Evolutionary conservation across 2,329 filamentous ascomycete genomes (phyloP).

Genomic region (Aspergillus sp.): DNA sequence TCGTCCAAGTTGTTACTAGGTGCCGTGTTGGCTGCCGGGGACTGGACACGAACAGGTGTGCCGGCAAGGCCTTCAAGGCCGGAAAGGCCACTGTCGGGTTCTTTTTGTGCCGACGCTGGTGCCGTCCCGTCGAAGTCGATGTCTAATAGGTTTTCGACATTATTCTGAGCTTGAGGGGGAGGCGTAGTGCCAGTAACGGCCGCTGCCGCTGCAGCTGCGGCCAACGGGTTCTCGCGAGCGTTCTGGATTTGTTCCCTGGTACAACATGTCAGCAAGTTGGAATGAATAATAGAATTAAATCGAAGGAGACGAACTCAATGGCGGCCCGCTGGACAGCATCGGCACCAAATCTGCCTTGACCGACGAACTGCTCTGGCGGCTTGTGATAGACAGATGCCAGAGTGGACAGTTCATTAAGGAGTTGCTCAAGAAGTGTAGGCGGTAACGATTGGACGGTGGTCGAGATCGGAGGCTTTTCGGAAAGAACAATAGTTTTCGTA

Average conservation of each 20-base stretch:
- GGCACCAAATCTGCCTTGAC: slow-evolving; percentile 85
- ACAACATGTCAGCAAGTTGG: slow-evolving; percentile 11
- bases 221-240: slow-evolving; percentile 86
- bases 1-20: slow-evolving; percentile 64
- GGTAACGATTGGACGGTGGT: slow-evolving; percentile 90
- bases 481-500: slow-evolving; percentile 87
- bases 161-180: slow-evolving; percentile 53
- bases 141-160: slow-evolving; percentile 89
- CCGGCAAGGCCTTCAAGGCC: slow-evolving; percentile 52
- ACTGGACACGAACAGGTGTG: slow-evolving; percentile 44
- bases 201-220: slow-evolving; percentile 65
- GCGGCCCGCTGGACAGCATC: slow-evolving; percentile 91
- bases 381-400: slow-evolving; percentile 98
- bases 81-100: slow-evolving; percentile 55
- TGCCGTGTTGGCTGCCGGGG: slow-evolving; percentile 33
- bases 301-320: slow-evolving; percentile 56
- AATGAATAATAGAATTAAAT: neutral
- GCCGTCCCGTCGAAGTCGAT: slow-evolving; percentile 93
- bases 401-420: slow-evolving; percentile 87
- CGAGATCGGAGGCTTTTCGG: slow-evolving; percentile 86
- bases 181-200: slow-evolving; percentile 50
- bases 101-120: slow-evolving; percentile 72
- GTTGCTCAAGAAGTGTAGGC: slow-evolving; percentile 71
- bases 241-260: slow-evolving; percentile 76
- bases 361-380: slow-evolving; percentile 94